Evolutionary conservation across 306 rosid genomes (phyloP), one percentile per base, ranked within the genome.

Genomic region (Quercus glauca): DNA sequence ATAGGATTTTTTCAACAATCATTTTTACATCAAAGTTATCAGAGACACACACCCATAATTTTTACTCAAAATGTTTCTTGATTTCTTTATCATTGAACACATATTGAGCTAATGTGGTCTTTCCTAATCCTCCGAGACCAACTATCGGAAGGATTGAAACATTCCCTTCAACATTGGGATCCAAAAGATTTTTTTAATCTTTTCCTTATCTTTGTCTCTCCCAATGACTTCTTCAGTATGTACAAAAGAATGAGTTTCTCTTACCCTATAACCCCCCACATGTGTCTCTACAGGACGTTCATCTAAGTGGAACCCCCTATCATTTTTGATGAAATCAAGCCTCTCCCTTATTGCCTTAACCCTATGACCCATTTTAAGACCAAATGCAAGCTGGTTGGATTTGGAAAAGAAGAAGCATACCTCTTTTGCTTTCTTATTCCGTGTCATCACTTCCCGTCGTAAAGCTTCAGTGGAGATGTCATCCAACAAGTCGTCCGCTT

Each of bases 81-180:
- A 73, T 67, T 45, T 14, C 5, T 12, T 49, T 12, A 45, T 72
- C 73, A 3, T 51, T 49, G 17, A 45, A 72, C 1, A 71, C 14
- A n/a, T n/a, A n/a, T 0, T 68, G 72, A 73, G 73, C 77, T 71
- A 79, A 63, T 1, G 78, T 5, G 8, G 82, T 79, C 5, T 29
- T 29, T 0, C 33, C 33, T 29, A 29, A 3, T 0, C 4, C 33
- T 29, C 33, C 33, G 0, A 29, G 33, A 0, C 33, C 33, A 0
- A 29, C 33, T 29, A 29, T 29, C 0, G 33, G 33, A 29, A 29
- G 72, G 19, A 79, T 17, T 0, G 41, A 23, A 45, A 76, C 43
- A 49, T 5, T 25, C 3, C 45, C 55, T 7, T 61, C 12, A 25
- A 14, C 1, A 33, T 4, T n/a, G 8, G 64, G 19, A 13, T 72